phyloP scores from a whole-genome alignment of 768 basidiomycete species.

The Atractiella rhizophila region DNA sequence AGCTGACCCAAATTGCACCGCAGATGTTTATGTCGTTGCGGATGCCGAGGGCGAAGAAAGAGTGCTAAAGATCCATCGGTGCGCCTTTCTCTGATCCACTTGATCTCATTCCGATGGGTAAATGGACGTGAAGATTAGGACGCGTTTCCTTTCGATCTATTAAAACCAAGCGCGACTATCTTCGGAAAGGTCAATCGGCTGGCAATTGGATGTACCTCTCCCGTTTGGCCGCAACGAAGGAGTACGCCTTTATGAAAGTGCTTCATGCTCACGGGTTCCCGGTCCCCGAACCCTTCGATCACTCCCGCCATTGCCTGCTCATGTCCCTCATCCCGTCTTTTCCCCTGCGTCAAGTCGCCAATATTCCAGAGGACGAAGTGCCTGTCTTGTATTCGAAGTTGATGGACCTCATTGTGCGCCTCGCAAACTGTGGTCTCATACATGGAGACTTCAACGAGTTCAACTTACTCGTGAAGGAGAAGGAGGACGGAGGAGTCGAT shows the following conservation, averaged over 20 bases:
- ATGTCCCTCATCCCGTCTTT: constrained; percentile 94
- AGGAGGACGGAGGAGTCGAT: constrained; percentile 20
- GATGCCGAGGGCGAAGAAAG: constrained; percentile 59
- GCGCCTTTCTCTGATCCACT: constrained; percentile 9
- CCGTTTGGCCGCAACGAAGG: constrained; percentile 79
- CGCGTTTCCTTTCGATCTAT: constrained; percentile 93
- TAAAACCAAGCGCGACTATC: constrained; percentile 85
- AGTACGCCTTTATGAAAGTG: constrained; percentile 98
- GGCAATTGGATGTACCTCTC: constrained; percentile 99
- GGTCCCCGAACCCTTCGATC: constrained; percentile 77
- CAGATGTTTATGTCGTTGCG: constrained; percentile 76
- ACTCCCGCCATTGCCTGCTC: constrained; percentile 75
- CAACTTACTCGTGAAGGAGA: constrained; percentile 71
- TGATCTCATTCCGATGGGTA: neutral
- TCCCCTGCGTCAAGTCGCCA: constrained; percentile 75
- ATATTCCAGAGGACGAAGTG: constrained; percentile 57
- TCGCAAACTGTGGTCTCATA: constrained; percentile 80
- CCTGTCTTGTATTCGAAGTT: constrained; percentile 69
- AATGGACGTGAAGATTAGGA: constrained; percentile 37
- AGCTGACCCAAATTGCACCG: neutral
- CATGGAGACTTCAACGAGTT: constrained; percentile 99
- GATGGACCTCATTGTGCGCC: constrained; percentile 88
- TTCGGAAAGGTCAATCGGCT: constrained; percentile 81
- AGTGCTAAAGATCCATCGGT: constrained; percentile 87
- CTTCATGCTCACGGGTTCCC: constrained; percentile 78